These are phyloP conservation scores for Barnettozyma hawaiiensis DNA, from an alignment of 1,139 yeast genomes.

Conservation along the genomic window DNA sequence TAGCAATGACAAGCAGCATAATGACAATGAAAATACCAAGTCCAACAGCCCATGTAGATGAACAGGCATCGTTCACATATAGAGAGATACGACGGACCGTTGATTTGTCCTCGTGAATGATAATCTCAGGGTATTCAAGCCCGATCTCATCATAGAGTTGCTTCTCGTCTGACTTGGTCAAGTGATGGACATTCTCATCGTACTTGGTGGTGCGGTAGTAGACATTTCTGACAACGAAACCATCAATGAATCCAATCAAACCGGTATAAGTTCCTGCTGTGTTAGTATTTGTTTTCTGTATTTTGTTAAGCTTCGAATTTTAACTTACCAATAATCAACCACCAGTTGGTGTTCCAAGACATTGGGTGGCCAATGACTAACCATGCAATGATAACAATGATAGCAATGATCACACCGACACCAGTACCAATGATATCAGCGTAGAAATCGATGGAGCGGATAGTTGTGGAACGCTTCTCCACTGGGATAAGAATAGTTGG, in stretches of 20 bases:
- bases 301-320: not conserved
- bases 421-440: conserved; percentile 10
- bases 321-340: conserved; percentile 8
- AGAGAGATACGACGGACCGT: conserved; percentile 1
- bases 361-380: conserved; percentile 6
- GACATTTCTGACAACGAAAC: conserved; percentile 10
- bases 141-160: conserved; percentile 2
- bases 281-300: not conserved
- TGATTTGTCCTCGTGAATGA: not conserved
- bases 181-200: conserved; percentile 1
- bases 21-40: conserved; percentile 4
- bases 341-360: conserved; percentile 9
- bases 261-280: conserved; percentile 6
- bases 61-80: conserved; percentile 7
- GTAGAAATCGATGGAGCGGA: conserved; percentile 6
- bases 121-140: conserved; percentile 1
- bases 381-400: conserved; percentile 5
- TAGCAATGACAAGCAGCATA: conserved; percentile 4
- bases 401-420: conserved; percentile 6
- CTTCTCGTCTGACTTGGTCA: conserved; percentile 4
- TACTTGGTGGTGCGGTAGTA: conserved; percentile 7
- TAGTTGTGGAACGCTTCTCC: not conserved
- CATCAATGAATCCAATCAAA: conserved; percentile 9
- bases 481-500: conserved; percentile 2
- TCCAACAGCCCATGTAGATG: conserved; percentile 4